A percentile compares a stretch with the other conserved stretches of the same genome.
These are phyloP conservation scores for Spathaspora arborariae DNA, from an alignment of 805 yeast species.

Conservation along the genomic window DNA sequence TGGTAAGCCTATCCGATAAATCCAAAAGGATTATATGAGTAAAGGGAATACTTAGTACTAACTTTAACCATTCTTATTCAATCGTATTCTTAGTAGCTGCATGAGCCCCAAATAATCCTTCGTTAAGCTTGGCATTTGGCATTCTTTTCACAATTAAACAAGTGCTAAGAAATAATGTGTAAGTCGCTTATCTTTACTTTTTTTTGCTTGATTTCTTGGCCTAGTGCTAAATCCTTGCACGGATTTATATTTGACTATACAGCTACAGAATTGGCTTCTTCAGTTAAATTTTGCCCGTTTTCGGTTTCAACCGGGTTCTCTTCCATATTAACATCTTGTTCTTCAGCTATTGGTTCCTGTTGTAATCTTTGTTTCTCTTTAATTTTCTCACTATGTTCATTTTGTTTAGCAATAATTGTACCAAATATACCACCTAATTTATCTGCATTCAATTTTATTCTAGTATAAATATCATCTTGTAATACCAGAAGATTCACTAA, in stretches of 20 bases:
- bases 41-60: too few relatives aligned
- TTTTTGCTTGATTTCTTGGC: background rate
- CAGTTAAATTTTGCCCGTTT: background rate
- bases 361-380: background rate
- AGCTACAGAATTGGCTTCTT: background rate
- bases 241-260: background rate
- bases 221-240: background rate
- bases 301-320: background rate
- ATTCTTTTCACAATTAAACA: too few relatives aligned
- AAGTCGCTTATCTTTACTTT: too few relatives aligned
- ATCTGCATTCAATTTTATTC: slow-evolving; percentile 36
- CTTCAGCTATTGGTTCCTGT: background rate
- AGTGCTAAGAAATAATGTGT: too few relatives aligned
- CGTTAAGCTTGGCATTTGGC: too few relatives aligned
- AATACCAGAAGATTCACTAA: slow-evolving; percentile 32
- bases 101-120: too few relatives aligned
- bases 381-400: slow-evolving; percentile 1
- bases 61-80: too few relatives aligned
- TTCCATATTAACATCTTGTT: background rate
- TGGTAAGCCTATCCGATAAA: too few relatives aligned
- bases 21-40: too few relatives aligned
- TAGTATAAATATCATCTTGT: slow-evolving; percentile 16
- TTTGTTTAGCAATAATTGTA: slow-evolving; percentile 15
- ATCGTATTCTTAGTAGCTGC: too few relatives aligned
- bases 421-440: slow-evolving; percentile 31